Base-by-base conservation (phyloP, 2,329 filamentous ascomycete genomes). In the Verticillium dahliae region DNA sequence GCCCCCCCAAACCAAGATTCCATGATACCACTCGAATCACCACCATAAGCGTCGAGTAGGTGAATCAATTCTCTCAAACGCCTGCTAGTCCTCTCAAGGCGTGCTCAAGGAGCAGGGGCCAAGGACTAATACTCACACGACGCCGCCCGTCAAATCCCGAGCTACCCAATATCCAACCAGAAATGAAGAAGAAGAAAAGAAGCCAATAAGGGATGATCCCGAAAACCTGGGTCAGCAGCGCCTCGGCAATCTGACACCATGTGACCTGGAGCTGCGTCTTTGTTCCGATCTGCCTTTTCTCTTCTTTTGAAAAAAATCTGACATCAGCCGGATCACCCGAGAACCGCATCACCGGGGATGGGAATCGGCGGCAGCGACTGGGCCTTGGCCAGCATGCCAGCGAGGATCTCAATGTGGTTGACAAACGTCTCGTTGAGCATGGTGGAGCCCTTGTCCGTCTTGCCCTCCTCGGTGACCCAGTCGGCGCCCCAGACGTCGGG, bases 401-500 rank as follows among this genome's bases (percentile, higher is more conserved):
- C 77, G 52, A 81, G 67, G 61, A 80, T 72, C 66, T 81, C 79
- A 57, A 81, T 81, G 62, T 81, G 79, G 64, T 68, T 77, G 13
- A 74, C 74, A 62, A 75, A 79, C 63, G 66, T 71, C 52, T 68
- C 66, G 59, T 60, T 69, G 33, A 67, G 67, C 61, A 63, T 66
- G 60, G 66, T 70, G 38, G 69, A 63, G 13, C 66, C 67, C 56
- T 72, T 68, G 6, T 72, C 69, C 15, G 71, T 68, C 62, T 69
- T 74, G 65, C 69, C 73, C 66, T 73, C 77, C 64, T 81, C 78
- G 18, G 73, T 74, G 7, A 77, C 75, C 72, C 80, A 80, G 65
- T 83, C 79, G 6, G 76, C 75, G 35, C 84, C 84, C 84, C 84
- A 86, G 14, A 86, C 73, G 5, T 85, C 81, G 2, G 81, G 71